Percentiles rank a stretch among this genome's conserved stretches.
phyloP scores from a whole-genome alignment of 2,329 filamentous ascomycete genomes.

The Dactylonectria macrodidyma region DNA sequence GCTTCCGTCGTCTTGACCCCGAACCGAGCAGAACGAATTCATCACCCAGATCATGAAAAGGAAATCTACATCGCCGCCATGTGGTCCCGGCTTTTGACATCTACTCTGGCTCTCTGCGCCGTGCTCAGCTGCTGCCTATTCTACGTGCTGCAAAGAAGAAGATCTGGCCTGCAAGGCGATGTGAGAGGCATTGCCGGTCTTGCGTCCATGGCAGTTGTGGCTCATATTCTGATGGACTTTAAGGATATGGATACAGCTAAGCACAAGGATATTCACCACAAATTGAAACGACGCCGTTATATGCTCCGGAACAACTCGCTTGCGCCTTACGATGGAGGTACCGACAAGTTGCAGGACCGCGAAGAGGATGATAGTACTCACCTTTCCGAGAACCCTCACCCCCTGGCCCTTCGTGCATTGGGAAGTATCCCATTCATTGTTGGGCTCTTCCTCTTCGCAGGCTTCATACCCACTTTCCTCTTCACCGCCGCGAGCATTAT shows the following conservation, averaged over 20 bases:
- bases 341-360: conserved; percentile 56
- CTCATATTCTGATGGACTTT: conserved; percentile 82
- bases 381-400: conserved; percentile 74
- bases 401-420: conserved; percentile 75
- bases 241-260: conserved; percentile 78
- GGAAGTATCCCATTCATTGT: conserved; percentile 74
- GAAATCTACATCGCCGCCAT: conserved; percentile 68
- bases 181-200: conserved; percentile 82
- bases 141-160: conserved; percentile 72
- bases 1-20: conserved; percentile 73
- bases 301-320: conserved; percentile 79
- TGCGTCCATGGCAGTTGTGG: conserved; percentile 81
- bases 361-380: conserved; percentile 66
- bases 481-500: conserved; percentile 70
- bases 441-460: conserved; percentile 69
- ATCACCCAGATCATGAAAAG: conserved; percentile 62
- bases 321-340: conserved; percentile 72
- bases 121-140: conserved; percentile 71
- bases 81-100: conserved; percentile 75
- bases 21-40: conserved; percentile 60
- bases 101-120: conserved; percentile 70
- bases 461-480: conserved; percentile 73
- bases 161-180: conserved; percentile 76
- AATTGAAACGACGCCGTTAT: conserved; percentile 77
- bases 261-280: conserved; percentile 77